Conservation (phyloP, 2,329 filamentous ascomycete genomes). For the Rutstroemia sydowiana region DNA sequence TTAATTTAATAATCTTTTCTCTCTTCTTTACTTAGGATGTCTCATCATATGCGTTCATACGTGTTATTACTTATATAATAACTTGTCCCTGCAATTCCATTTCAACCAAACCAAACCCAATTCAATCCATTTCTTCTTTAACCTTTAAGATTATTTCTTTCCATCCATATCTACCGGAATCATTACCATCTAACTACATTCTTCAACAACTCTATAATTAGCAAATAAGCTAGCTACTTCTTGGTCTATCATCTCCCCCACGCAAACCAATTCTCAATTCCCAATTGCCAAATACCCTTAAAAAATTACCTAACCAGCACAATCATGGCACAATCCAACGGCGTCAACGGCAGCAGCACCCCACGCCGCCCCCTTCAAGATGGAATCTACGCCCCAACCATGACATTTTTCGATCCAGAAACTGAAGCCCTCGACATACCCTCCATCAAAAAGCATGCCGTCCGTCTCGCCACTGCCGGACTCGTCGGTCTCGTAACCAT, state of each 20-base stretch:
- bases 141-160: no score
- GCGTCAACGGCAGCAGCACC: slow-evolving; percentile 13
- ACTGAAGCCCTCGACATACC: slow-evolving; percentile 81
- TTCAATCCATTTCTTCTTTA: no score
- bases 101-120: no score
- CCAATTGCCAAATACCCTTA: neutral
- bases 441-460: slow-evolving; percentile 71
- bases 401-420: slow-evolving; percentile 81
- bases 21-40: no score
- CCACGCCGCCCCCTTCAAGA: slow-evolving; percentile 56
- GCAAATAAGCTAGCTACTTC: neutral
- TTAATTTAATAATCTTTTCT: no score
- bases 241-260: neutral
- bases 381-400: slow-evolving; percentile 81
- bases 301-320: neutral
- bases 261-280: no score
- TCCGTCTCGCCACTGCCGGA: slow-evolving; percentile 68
- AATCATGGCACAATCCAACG: slow-evolving; percentile 13
- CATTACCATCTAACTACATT: slow-evolving; percentile 6
- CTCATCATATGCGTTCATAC: no score
- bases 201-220: no score
- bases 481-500: slow-evolving; percentile 77
- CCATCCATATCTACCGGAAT: no score
- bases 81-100: no score
- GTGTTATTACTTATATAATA: no score